These are phyloP conservation scores for Solidago caesia DNA, from an alignment of 129 eudicot genomes.

Conservation along the genomic window DNA sequence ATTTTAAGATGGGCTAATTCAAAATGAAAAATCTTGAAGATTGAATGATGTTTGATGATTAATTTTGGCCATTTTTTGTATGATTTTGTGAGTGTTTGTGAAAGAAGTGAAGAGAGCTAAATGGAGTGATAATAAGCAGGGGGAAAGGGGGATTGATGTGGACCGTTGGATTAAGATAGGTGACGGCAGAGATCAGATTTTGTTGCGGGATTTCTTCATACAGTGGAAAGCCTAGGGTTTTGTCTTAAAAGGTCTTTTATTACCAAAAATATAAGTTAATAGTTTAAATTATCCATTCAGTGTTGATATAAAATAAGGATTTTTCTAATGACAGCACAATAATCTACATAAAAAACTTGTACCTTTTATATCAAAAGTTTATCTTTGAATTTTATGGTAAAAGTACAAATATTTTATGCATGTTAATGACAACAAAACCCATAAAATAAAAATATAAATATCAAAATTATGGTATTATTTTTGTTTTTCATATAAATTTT, in stretches of 20 bases:
- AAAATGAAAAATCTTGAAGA: slow-evolving; percentile 8
- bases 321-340: background rate
- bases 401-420: no score
- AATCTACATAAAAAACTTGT: no score
- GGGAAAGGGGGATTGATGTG: slow-evolving; percentile 21
- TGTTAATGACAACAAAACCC: no score
- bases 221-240: slow-evolving; percentile 45
- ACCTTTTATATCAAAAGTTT: no score
- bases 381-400: no score
- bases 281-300: slow-evolving; percentile 25
- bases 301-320: background rate
- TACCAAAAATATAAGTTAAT: background rate
- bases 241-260: slow-evolving; percentile 32
- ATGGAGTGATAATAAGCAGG: slow-evolving; percentile 53
- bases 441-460: no score
- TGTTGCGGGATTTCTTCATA: slow-evolving; percentile 42
- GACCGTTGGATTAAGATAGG: slow-evolving; percentile 55
- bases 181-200: slow-evolving; percentile 54
- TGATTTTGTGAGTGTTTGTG: slow-evolving; percentile 26
- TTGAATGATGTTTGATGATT: slow-evolving; percentile 14
- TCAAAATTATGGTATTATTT: no score
- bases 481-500: no score
- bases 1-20: background rate
- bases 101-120: slow-evolving; percentile 27
- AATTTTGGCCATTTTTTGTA: slow-evolving; percentile 29